Conservation (phyloP, 257 asterid genomes). For the Fraxinus pennsylvanica region DNA sequence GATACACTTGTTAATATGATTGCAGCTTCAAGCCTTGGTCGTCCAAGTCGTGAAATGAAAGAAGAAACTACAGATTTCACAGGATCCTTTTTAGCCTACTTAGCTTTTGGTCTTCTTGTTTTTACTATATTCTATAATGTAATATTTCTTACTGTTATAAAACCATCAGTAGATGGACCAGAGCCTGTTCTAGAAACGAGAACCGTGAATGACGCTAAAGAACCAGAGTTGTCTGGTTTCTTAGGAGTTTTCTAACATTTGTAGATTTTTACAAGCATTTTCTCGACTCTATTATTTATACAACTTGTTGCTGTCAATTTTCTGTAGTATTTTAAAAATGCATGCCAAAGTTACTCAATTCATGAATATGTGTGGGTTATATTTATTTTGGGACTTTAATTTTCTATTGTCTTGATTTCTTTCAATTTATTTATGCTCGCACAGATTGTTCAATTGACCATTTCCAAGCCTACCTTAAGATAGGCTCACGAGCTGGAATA, state of each 20-base stretch:
- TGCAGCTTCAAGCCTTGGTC: slow-evolving; percentile 45
- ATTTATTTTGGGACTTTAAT: too few species aligned
- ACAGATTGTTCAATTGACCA: neutral
- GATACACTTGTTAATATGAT: slow-evolving; percentile 14
- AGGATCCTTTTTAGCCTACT: slow-evolving; percentile 46
- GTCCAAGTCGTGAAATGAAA: slow-evolving; percentile 23
- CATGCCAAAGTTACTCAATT: neutral
- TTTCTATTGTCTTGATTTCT: too few species aligned
- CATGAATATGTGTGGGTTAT: neutral
- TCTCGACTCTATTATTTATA: neutral
- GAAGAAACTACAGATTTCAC: slow-evolving; percentile 34
- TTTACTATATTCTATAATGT: slow-evolving; percentile 68
- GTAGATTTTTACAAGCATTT: too few species aligned
- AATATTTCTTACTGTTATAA: slow-evolving; percentile 56
- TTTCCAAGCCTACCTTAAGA: neutral
- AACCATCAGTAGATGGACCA: slow-evolving; percentile 69
- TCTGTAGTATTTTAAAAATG: neutral
- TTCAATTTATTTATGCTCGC: too few species aligned
- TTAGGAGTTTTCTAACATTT: neutral
- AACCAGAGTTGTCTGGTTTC: neutral
- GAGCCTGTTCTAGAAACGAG: slow-evolving; percentile 24
- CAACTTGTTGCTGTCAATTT: neutral
- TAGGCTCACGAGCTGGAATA: neutral
- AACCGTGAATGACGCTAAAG: neutral
- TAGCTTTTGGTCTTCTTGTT: slow-evolving; percentile 45